phyloP scores from a whole-genome alignment of 1,284 basidiomycete species.

The Pseudozyma flocculosa region DNA sequence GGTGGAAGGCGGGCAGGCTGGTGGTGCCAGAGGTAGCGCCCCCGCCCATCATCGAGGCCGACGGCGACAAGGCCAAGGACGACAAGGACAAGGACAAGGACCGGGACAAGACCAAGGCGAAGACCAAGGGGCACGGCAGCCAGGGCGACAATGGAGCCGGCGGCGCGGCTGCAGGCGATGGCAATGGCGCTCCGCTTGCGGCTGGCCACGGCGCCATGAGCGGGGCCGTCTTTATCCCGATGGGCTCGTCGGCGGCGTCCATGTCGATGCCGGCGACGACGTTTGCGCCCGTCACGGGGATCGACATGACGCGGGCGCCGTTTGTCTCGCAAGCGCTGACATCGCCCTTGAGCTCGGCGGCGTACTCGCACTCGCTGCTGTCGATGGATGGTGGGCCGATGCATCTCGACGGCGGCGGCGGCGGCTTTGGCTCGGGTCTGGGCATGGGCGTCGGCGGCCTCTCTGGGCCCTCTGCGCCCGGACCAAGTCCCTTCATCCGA shows the following conservation, averaged over 20 bases:
- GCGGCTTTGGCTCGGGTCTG: background rate
- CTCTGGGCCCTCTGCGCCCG: background rate
- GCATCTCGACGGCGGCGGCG: background rate
- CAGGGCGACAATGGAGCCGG: no score
- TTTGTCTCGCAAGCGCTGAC: background rate
- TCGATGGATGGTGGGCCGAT: background rate
- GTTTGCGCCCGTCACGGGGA: background rate
- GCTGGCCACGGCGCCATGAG: background rate
- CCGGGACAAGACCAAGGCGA: no score
- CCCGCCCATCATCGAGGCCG: conserved; percentile 42
- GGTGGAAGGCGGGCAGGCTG: conserved; percentile 53
- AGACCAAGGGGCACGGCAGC: no score
- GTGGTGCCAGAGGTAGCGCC: conserved; percentile 52
- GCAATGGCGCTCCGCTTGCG: background rate
- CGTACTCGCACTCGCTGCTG: background rate
- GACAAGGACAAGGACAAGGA: conserved; percentile 10
- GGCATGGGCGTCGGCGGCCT: background rate
- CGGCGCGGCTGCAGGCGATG: no score
- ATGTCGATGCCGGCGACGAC: background rate
- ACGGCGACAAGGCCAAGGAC: conserved; percentile 17
- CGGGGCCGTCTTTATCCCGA: background rate
- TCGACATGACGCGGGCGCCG: background rate
- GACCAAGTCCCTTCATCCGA: conserved; percentile 33
- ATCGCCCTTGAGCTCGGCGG: background rate
- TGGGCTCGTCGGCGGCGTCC: background rate